Conservation (phyloP, 805 yeast species). For the Saturnispora sekii region DNA sequence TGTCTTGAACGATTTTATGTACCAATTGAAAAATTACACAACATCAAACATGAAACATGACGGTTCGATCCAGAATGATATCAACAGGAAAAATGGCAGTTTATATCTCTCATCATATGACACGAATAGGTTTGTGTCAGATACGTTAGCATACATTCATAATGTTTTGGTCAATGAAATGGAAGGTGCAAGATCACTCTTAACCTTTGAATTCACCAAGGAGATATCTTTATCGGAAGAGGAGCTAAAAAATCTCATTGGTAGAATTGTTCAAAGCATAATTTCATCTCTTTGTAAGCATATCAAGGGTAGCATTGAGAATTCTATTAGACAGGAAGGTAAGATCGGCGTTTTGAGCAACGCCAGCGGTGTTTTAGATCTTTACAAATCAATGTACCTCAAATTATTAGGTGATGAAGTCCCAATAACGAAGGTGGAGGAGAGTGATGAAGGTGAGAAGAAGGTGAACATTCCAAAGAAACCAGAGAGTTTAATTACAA, state of each 20-base stretch:
- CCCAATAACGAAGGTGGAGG: background rate
- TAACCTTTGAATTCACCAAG: slow-evolving; percentile 31
- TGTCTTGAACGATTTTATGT: slow-evolving; percentile 57
- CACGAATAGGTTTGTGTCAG: slow-evolving; percentile 76
- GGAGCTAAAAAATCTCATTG: slow-evolving; percentile 19
- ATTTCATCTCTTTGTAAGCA: slow-evolving; percentile 50
- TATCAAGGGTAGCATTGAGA: slow-evolving; percentile 55
- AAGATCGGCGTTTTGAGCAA: slow-evolving; percentile 46
- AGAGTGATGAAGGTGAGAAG: background rate
- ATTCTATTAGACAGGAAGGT: slow-evolving; percentile 55
- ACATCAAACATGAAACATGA: background rate
- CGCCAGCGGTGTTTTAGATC: slow-evolving; percentile 50
- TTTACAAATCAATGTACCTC: slow-evolving; percentile 63
- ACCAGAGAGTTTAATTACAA: slow-evolving; percentile 12
- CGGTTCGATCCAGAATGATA: slow-evolving; percentile 7
- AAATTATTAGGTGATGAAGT: slow-evolving; percentile 27
- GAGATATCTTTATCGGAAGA: slow-evolving; percentile 9
- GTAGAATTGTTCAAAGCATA: slow-evolving; percentile 37
- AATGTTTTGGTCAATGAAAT: slow-evolving; percentile 78
- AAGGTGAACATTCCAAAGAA: slow-evolving; percentile 5
- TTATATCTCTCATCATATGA: slow-evolving; percentile 63
- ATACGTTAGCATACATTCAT: slow-evolving; percentile 80
- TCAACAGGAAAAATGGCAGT: slow-evolving; percentile 27
- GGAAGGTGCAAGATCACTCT: slow-evolving; percentile 60
- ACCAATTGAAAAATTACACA: slow-evolving; percentile 38